A percentile compares a stretch with the other conserved stretches of the same genome.
Evolutionary conservation across 805 yeast genomes (phyloP).

Genomic region (Barnettozyma wickerhamii): DNA sequence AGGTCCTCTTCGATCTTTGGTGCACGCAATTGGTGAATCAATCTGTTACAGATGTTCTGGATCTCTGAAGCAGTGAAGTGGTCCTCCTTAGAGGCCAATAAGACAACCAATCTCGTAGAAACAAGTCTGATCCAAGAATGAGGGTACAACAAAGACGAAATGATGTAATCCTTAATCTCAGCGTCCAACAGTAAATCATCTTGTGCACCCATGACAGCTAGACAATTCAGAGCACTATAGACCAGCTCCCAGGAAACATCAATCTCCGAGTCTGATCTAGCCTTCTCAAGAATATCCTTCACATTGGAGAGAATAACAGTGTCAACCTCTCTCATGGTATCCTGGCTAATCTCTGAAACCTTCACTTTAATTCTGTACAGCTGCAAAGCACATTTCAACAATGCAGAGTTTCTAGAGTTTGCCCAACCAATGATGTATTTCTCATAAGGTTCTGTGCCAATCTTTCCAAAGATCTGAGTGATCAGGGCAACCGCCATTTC

Average conservation of each 20-base stretch:
- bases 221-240: constrained; percentile 57
- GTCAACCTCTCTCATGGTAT: constrained; percentile 44
- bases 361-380: constrained; percentile 59
- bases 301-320: constrained; percentile 33
- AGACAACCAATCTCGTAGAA: constrained; percentile 56
- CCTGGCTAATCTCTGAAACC: constrained; percentile 22
- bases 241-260: constrained; percentile 73
- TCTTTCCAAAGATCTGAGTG: constrained; percentile 46
- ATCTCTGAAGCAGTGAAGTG: constrained; percentile 42
- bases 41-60: constrained; percentile 65
- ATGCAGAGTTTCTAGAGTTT: constrained; percentile 40
- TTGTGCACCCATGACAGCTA: constrained; percentile 38
- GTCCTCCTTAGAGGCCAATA: constrained; percentile 39
- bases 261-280: constrained; percentile 33
- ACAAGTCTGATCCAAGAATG: constrained; percentile 86
- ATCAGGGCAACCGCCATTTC: constrained; percentile 74
- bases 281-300: constrained; percentile 30
- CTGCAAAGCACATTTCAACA: constrained; percentile 70
- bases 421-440: constrained; percentile 56
- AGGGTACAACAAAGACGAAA: constrained; percentile 66
- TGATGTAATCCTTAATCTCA: constrained; percentile 35
- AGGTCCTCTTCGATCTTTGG: constrained; percentile 63
- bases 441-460: constrained; percentile 36
- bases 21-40: constrained; percentile 77
- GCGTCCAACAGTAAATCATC: constrained; percentile 25